A percentile compares a stretch with the other conserved stretches of the same genome.
Conservation (phyloP, 78 protist species). For the Guillardia theta region DNA sequence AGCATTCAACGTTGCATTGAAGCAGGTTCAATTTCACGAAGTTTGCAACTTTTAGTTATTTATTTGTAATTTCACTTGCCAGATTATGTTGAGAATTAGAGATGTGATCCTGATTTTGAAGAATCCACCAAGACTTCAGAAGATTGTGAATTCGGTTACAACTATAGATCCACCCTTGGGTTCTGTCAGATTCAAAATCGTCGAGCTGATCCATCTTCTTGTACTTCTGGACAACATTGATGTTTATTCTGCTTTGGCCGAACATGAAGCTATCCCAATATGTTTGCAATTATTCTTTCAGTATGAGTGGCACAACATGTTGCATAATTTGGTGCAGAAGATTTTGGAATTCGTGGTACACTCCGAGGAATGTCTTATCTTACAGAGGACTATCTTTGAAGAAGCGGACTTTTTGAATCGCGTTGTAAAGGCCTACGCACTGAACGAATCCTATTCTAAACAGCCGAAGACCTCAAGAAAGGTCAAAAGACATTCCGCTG, state of each 20-base stretch:
- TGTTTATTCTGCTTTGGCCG: too few relatives aligned
- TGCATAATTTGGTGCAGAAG: slow-evolving; percentile 5
- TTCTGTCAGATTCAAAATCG: background rate
- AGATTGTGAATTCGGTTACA: too few relatives aligned
- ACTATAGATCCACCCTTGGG: slow-evolving; percentile 34
- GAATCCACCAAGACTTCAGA: too few relatives aligned
- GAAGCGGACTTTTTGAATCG: background rate
- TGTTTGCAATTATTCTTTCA: background rate
- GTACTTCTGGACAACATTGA: background rate
- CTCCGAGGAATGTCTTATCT: background rate
- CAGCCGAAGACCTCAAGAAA: background rate
- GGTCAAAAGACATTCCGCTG: too few relatives aligned
- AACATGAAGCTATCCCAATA: too few relatives aligned
- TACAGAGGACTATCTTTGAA: background rate
- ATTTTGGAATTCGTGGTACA: background rate
- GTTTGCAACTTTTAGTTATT: too few relatives aligned
- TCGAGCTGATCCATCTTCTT: background rate
- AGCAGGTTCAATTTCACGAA: too few relatives aligned
- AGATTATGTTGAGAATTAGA: too few relatives aligned
- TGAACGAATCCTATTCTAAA: background rate
- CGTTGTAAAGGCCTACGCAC: background rate
- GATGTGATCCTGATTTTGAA: too few relatives aligned
- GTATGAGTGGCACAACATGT: slow-evolving; percentile 28
- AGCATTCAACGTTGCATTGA: too few relatives aligned
- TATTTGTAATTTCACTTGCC: too few relatives aligned